Percentiles rank a stretch among this genome's conserved stretches.
Conservation (phyloP, 2,329 filamentous ascomycete species). For the Penicillium sumatraense region DNA sequence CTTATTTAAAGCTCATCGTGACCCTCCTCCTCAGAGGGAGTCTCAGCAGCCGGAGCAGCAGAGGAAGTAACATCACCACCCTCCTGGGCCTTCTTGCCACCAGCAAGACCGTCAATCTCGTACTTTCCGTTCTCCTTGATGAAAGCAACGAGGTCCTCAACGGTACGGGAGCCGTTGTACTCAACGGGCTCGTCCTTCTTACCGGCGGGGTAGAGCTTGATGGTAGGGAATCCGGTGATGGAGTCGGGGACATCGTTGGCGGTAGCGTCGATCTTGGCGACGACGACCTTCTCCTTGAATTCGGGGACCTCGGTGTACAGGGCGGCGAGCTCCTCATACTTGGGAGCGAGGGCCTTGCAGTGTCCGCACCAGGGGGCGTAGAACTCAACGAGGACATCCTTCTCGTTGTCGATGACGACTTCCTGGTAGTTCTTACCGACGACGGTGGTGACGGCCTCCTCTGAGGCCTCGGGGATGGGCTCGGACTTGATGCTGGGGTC, state of each 20-base stretch:
- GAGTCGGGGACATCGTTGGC: constrained; percentile 95
- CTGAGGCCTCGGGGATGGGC: constrained; percentile 90
- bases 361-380: constrained; percentile 86
- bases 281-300: constrained; percentile 63
- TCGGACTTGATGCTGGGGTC: constrained; percentile 98
- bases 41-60: constrained; percentile 27
- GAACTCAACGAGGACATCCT: constrained; percentile 98
- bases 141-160: constrained; percentile 91
- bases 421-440: constrained; percentile 95
- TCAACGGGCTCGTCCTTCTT: constrained; percentile 82
- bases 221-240: constrained; percentile 97
- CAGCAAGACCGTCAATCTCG: constrained; percentile 69
- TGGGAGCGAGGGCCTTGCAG: constrained; percentile 71
- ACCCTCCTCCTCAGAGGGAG: constrained; percentile 29
- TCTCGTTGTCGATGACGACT: constrained; percentile 87
- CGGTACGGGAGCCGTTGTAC: constrained; percentile 83
- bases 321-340: constrained; percentile 67
- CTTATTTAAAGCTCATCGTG: constrained; percentile 48
- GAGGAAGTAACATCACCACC: constrained; percentile 34
- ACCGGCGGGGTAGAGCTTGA: constrained; percentile 95
- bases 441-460: constrained; percentile 82
- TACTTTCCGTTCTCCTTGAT: constrained; percentile 94
- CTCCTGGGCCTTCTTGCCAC: constrained; percentile 61
- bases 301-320: constrained; percentile 58
- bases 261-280: constrained; percentile 94